A percentile compares a stretch with the other conserved stretches of the same genome.
phyloP scores from a whole-genome alignment of 192 early-diverging fungal genomes.

The Backusella psychrophila region DNA sequence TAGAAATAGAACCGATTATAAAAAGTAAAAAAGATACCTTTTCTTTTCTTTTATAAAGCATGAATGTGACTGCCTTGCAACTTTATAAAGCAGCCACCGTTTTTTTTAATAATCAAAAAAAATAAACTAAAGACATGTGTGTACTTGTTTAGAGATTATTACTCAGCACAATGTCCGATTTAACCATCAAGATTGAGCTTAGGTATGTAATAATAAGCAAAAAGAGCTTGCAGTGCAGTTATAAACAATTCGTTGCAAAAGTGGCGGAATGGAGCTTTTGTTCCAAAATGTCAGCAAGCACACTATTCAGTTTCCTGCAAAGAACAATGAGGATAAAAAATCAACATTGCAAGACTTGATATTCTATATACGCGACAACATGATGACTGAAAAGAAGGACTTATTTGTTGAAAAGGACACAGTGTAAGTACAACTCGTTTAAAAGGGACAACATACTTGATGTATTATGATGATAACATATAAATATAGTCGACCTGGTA shows the following conservation, averaged over 20 bases:
- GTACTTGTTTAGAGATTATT: neutral
- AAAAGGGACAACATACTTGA: too few relatives aligned
- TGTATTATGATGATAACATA: too few relatives aligned
- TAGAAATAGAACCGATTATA: neutral
- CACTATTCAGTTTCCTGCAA: slow-evolving; percentile 47
- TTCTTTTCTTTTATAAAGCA: too few relatives aligned
- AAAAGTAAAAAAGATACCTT: neutral
- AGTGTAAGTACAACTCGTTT: slow-evolving; percentile 57
- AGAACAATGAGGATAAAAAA: slow-evolving; percentile 28
- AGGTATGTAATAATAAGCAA: neutral
- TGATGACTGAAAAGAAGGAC: slow-evolving; percentile 77
- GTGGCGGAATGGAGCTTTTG: slow-evolving; percentile 91
- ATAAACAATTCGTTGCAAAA: slow-evolving; percentile 16
- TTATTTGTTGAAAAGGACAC: slow-evolving; percentile 81
- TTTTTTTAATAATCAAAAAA: neutral
- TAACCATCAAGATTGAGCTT: slow-evolving; percentile 10
- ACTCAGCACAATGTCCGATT: neutral
- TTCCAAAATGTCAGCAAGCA: slow-evolving; percentile 74
- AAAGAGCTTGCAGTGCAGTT: neutral
- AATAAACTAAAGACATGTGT: too few relatives aligned
- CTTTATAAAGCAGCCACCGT: too few relatives aligned
- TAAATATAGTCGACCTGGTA: slow-evolving; percentile 79
- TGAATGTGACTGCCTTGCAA: neutral
- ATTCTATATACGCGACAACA: slow-evolving; percentile 61
- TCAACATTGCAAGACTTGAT: slow-evolving; percentile 70